Conservation (phyloP, 2,329 filamentous ascomycete genomes). For the Penicillium expansum region DNA sequence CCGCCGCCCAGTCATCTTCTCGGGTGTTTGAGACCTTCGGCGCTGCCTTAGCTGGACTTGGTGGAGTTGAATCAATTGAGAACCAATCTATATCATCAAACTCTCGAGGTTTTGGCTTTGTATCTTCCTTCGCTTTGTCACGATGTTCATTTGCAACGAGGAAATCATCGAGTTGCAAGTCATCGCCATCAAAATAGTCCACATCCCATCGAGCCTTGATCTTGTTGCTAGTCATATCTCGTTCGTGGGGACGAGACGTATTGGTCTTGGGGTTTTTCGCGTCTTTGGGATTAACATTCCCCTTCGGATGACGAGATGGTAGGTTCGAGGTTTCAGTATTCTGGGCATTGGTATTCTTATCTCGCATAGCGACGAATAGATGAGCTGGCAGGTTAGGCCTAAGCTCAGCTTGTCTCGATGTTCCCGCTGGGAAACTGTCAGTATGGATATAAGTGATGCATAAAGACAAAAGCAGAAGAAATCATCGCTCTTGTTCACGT, state of each 20-base stretch:
- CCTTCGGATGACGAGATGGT: not conserved
- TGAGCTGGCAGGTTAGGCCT: slow-evolving; percentile 49
- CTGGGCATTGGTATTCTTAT: not conserved
- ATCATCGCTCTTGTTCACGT: not conserved
- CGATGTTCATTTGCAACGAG: slow-evolving; percentile 31
- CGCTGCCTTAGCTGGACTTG: slow-evolving; percentile 1
- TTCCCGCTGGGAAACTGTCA: slow-evolving; percentile 50
- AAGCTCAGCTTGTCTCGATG: slow-evolving; percentile 53
- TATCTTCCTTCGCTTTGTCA: not conserved
- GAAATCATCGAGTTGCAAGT: slow-evolving; percentile 54
- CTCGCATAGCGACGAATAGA: slow-evolving; percentile 39
- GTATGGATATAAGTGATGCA: not conserved
- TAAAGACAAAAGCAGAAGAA: not conserved
- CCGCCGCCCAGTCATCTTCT: slow-evolving; percentile 8
- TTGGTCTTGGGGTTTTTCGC: slow-evolving; percentile 15
- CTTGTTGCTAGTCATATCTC: slow-evolving; percentile 17
- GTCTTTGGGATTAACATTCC: slow-evolving; percentile 14
- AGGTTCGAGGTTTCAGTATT: not conserved
- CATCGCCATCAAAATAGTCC: slow-evolving; percentile 56
- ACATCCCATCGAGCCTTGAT: slow-evolving; percentile 13
- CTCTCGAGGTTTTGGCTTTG: not conserved
- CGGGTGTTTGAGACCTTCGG: not conserved
- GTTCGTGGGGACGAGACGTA: slow-evolving; percentile 18
- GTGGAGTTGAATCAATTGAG: slow-evolving; percentile 14
- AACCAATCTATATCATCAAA: slow-evolving; percentile 24